phyloP scores from a whole-genome alignment of 2,329 filamentous ascomycete genomes.

The Fusarium anthophilum region DNA sequence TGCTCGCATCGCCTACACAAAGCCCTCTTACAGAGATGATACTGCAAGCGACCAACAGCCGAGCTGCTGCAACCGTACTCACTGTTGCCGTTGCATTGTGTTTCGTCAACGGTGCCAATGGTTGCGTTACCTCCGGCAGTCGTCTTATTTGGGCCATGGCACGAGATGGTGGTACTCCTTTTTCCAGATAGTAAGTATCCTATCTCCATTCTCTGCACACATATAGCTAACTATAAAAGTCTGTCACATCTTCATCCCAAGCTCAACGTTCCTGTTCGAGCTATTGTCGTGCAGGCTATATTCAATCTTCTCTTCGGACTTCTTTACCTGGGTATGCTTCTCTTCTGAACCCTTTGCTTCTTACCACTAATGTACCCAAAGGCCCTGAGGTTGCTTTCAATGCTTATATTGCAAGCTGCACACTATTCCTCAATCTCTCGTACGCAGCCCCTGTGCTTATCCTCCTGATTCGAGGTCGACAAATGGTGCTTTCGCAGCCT shows the following conservation, averaged over 20 bases:
- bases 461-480: constrained; percentile 50
- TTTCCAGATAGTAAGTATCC: constrained; percentile 35
- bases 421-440: constrained; percentile 57
- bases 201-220: accelerated
- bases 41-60: constrained; percentile 52
- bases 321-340: constrained; percentile 48
- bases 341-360: accelerated
- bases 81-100: constrained; percentile 53
- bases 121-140: constrained; percentile 54
- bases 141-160: constrained; percentile 59
- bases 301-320: constrained; percentile 58
- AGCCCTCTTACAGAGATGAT: constrained; percentile 59
- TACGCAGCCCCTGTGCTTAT: constrained; percentile 55
- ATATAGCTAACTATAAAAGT: not conserved
- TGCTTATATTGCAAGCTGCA: constrained; percentile 56
- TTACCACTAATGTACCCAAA: not conserved
- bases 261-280: constrained; percentile 54
- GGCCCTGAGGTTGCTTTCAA: constrained; percentile 57
- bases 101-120: constrained; percentile 57
- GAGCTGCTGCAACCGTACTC: constrained; percentile 52
- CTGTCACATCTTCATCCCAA: constrained; percentile 49
- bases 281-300: constrained; percentile 52
- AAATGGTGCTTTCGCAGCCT: constrained; percentile 42
- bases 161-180: constrained; percentile 53
- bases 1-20: constrained; percentile 51